Evolutionary conservation across 371 early-diverging fungal genomes (phyloP), one percentile per base, ranked within the genome.

Genomic region (Coemansia sp.): DNA sequence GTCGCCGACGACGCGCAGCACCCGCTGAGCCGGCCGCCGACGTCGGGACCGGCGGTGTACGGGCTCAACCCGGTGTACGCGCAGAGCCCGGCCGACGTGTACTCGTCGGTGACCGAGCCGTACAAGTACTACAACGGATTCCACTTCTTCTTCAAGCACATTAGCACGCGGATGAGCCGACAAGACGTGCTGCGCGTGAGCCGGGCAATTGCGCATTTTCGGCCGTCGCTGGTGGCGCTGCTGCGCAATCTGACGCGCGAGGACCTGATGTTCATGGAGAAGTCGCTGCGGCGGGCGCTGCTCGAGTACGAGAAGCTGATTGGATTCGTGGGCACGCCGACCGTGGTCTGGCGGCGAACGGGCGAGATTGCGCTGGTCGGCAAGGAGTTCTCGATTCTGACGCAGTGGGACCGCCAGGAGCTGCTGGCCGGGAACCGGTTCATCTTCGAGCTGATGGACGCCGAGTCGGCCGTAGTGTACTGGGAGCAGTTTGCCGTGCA

Each of bases 291-390:
- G 71, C 83, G 92, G 38, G 94, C 93, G 5, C 72, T 94, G 67
- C 76, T 92, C 87, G 95, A 95, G 81, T 93, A 88, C 64, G 95
- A 94, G 65, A 93, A 94, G 66, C 80, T 94, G 39, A 90, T 94
- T 50, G 85, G 87, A 14, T 91, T 88, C 54, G 90, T 93, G n/a
- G 96, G 94, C 39, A 94, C 96, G n/a, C 96, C 96, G 3, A 93
- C 93, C 2, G 94, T 92, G 3, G 90, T 95, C 31, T 95, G 96
- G 94, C 86, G 96, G 45, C 85, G 94, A 5, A 91, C 94, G 2
- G 96, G 96, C 40, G 94, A 94, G 77, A 89, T 95, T 30, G 90
- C 89, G 4, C 69, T 94, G 45, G 94, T 94, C 3, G 94, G 96
- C 57, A 93, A 93, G 68, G 94, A 94, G 74, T 95, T 95, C 76